Evolutionary conservation across 495 filamentous ascomycete species (phyloP).

Genomic region (Penicillium lividum): DNA sequence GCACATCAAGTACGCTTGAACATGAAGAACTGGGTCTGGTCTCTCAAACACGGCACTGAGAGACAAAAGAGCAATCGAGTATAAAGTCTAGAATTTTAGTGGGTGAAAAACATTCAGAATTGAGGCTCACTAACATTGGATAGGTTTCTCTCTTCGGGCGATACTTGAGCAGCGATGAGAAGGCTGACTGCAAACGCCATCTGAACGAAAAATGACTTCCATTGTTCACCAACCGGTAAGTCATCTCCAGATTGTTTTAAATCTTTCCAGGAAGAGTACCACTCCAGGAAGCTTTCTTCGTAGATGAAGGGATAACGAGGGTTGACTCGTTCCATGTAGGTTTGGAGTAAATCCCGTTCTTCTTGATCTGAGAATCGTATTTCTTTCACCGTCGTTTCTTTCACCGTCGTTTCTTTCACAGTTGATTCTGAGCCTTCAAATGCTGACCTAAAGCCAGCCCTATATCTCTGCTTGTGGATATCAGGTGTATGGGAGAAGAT

Average conservation of each 20-base stretch:
- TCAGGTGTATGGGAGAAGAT: neutral
- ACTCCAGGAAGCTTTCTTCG: slow-evolving; percentile 17
- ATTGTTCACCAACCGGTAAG: slow-evolving; percentile 7
- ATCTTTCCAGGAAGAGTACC: slow-evolving; percentile 24
- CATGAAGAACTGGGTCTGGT: slow-evolving; percentile 21
- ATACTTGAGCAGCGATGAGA: slow-evolving; percentile 6
- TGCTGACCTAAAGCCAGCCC: neutral
- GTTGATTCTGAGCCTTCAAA: neutral
- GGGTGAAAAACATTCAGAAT: neutral
- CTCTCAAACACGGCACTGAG: slow-evolving; percentile 16
- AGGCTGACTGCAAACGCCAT: slow-evolving; percentile 17
- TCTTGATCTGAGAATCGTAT: neutral
- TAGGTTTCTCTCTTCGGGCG: slow-evolving; percentile 1
- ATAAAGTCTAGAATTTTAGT: slow-evolving; percentile 13
- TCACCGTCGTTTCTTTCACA: neutral
- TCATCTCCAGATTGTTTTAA: neutral
- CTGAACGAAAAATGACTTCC: slow-evolving; percentile 23
- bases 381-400: neutral
- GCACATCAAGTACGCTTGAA: slow-evolving; percentile 25
- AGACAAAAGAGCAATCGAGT: slow-evolving; percentile 17
- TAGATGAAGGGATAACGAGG: slow-evolving; percentile 28
- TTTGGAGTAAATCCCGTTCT: slow-evolving; percentile 5
- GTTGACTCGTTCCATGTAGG: slow-evolving; percentile 26
- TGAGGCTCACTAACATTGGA: neutral
- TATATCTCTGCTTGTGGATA: neutral